phyloP scores from a whole-genome alignment of 768 basidiomycete species.

The Pleurotus ostreatus region DNA sequence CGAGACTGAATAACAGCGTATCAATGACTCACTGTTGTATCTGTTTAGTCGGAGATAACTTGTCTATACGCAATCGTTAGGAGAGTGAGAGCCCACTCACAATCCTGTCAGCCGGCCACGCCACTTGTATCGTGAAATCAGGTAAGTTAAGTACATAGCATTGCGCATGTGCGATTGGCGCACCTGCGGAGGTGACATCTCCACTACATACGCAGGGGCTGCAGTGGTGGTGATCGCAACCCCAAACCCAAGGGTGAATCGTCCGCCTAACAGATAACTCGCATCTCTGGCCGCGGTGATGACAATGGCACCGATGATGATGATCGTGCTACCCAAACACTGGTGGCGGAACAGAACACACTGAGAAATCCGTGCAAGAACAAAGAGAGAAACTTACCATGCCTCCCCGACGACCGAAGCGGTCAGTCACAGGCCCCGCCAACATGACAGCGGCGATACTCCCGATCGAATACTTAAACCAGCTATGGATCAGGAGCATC shows the following conservation, averaged over 20 bases:
- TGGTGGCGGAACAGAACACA: constrained; percentile 10
- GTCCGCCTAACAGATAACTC: constrained; percentile 46
- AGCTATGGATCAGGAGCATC: neutral
- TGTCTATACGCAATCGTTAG: neutral
- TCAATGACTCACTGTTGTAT: constrained; percentile 27
- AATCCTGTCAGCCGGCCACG: constrained; percentile 46
- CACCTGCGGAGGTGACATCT: constrained; percentile 56
- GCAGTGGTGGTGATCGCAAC: constrained; percentile 43
- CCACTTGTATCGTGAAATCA: constrained; percentile 26
- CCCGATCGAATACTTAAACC: constrained; percentile 35
- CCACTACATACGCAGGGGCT: constrained; percentile 46
- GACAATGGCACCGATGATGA: constrained; percentile 39
- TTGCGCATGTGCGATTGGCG: neutral
- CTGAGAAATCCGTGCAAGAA: neutral
- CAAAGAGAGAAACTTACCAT: constrained; percentile 27
- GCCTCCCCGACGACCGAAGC: constrained; percentile 39
- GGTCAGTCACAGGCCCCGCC: constrained; percentile 36
- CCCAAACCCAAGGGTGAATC: constrained; percentile 52
- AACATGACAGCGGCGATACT: constrained; percentile 34
- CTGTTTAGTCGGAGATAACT: constrained; percentile 14
- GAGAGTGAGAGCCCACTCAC: constrained; percentile 27
- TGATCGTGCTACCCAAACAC: constrained; percentile 36
- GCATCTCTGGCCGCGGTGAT: constrained; percentile 40
- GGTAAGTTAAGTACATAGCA: no score
- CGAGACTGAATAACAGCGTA: constrained; percentile 17